A percentile compares a stretch with the other conserved stretches of the same genome.
phyloP scores from a whole-genome alignment of 495 filamentous ascomycete genomes.

The Trichoderma parareesei region DNA sequence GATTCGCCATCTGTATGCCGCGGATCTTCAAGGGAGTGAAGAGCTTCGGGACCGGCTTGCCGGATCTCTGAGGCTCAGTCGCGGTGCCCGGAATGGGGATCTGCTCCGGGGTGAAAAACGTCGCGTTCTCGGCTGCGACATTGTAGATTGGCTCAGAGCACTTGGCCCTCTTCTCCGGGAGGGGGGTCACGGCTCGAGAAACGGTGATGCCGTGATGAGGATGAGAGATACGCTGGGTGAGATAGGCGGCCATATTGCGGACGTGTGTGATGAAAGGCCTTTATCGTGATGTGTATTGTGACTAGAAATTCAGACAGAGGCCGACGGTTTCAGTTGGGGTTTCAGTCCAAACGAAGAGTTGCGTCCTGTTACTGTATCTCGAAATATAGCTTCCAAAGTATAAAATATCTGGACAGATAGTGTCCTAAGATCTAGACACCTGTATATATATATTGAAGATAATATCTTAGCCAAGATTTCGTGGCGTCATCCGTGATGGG shows the following conservation, averaged over 20 bases:
- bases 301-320: too few relatives aligned
- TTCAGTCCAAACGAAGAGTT: too few relatives aligned
- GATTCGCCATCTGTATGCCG: conserved; percentile 53
- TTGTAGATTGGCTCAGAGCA: neutral
- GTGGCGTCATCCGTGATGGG: too few relatives aligned
- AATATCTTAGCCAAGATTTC: too few relatives aligned
- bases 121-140: conserved; percentile 32
- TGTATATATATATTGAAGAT: too few relatives aligned
- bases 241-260: conserved; percentile 9
- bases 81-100: conserved; percentile 55
- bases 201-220: conserved; percentile 8
- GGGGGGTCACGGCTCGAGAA: neutral
- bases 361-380: too few relatives aligned
- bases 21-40: conserved; percentile 56
- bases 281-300: too few relatives aligned
- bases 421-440: too few relatives aligned
- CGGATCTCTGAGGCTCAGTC: conserved; percentile 48
- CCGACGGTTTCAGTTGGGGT: too few relatives aligned
- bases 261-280: neutral
- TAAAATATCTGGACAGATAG: too few relatives aligned
- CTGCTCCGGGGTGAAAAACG: conserved; percentile 63
- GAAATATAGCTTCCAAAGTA: too few relatives aligned
- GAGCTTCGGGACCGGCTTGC: conserved; percentile 51
- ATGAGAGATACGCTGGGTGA: conserved; percentile 8
- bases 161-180: conserved; percentile 5